Percentiles rank a stretch among this genome's conserved stretches.
Conservation (phyloP, 177 flowering plant species). For the Vitis hybrid region DNA sequence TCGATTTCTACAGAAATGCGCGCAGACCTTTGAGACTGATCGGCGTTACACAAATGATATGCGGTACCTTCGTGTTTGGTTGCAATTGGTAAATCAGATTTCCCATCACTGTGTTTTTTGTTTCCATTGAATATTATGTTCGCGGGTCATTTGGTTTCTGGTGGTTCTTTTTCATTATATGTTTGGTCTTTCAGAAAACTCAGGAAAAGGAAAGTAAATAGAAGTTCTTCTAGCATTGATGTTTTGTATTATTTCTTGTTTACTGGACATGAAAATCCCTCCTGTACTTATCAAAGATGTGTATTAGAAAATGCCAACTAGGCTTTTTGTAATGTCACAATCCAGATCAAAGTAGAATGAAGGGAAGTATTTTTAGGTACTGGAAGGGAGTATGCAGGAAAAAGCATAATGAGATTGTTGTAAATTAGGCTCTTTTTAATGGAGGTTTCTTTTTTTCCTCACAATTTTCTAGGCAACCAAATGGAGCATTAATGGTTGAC, state of each 20-base stretch:
- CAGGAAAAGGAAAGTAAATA: neutral
- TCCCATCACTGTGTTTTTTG: neutral
- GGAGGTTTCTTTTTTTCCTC: neutral
- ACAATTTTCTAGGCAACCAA: neutral
- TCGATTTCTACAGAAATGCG: constrained; percentile 87
- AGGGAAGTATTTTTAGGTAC: neutral
- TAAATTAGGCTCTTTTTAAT: neutral
- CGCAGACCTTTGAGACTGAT: constrained; percentile 62
- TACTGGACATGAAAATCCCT: too few species aligned
- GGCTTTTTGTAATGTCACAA: too few species aligned
- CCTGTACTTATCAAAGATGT: too few species aligned
- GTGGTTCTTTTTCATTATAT: neutral
- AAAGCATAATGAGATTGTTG: neutral
- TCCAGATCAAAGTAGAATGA: neutral
- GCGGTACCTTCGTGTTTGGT: constrained; percentile 89
- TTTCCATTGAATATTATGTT: neutral
- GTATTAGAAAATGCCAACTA: too few species aligned
- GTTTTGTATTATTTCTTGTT: neutral
- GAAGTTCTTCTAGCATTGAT: neutral
- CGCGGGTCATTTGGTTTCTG: neutral
- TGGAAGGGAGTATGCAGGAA: neutral
- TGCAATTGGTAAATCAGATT: constrained; percentile 63
- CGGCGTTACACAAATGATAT: constrained; percentile 71
- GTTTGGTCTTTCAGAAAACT: neutral
- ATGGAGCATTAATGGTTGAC: neutral